Percentiles rank a stretch among this genome's conserved stretches.
Evolutionary conservation across 2,329 filamentous ascomycete species (phyloP).

Genomic region (Xylaria polymorpha): DNA sequence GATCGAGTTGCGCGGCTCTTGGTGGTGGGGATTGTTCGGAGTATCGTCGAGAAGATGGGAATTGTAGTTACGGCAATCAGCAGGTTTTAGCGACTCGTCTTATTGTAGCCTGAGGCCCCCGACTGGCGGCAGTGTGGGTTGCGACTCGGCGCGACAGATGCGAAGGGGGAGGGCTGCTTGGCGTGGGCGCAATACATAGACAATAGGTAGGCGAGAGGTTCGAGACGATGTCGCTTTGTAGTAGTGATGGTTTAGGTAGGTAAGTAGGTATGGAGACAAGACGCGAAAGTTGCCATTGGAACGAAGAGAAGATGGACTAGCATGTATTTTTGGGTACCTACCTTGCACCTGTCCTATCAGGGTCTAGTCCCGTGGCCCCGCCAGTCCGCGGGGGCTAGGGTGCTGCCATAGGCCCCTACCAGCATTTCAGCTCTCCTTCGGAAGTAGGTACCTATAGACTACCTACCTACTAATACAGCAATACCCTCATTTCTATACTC

Average conservation of each 20-base stretch:
- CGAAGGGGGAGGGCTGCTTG: background rate
- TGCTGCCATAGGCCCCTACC: no score
- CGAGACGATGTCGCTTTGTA: conserved; percentile 13
- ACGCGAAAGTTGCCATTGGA: background rate
- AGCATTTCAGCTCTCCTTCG: no score
- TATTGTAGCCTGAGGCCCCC: background rate
- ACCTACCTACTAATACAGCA: no score
- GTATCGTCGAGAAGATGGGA: background rate
- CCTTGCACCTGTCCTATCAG: background rate
- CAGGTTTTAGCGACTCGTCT: no score
- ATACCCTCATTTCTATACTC: no score
- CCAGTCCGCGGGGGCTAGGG: no score
- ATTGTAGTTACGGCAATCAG: background rate
- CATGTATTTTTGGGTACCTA: no score
- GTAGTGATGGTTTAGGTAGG: no score
- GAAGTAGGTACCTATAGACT: no score
- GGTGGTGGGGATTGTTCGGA: background rate
- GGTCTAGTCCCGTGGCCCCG: background rate
- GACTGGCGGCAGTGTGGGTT: background rate
- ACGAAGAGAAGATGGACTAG: background rate
- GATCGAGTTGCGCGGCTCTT: background rate
- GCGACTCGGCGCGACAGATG: conserved; percentile 3
- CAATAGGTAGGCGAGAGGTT: no score
- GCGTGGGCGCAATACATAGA: conserved; percentile 23
- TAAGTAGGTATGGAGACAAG: conserved; percentile 1